A percentile compares a stretch with the other conserved stretches of the same genome.
These are phyloP conservation scores for Tolypocladium sp. DNA, from an alignment of 2,329 filamentous ascomycete genomes.

Conservation along the genomic window DNA sequence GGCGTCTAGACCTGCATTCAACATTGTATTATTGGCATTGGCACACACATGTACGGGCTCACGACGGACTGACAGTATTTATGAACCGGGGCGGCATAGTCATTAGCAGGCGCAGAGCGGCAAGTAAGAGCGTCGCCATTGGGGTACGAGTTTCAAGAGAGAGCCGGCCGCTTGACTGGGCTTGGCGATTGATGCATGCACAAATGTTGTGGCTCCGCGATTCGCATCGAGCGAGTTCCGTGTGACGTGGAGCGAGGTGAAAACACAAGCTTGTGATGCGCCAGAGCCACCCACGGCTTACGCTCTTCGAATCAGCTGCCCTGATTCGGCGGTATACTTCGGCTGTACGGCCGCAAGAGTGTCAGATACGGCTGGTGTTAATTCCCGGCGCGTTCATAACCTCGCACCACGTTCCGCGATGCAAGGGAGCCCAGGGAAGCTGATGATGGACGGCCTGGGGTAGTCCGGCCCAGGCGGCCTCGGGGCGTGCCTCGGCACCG, in stretches of 20 bases:
- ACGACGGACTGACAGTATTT: not conserved
- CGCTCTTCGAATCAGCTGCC: not conserved
- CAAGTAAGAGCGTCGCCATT: not conserved
- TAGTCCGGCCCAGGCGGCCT: too few species aligned
- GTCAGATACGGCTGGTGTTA: too few species aligned
- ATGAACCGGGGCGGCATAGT: not conserved
- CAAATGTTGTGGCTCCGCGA: not conserved
- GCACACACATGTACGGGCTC: not conserved
- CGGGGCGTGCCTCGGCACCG: not conserved
- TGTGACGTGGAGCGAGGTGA: not conserved
- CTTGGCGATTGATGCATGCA: not conserved
- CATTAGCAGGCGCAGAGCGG: not conserved
- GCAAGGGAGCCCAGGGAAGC: too few species aligned
- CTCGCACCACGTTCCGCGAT: too few species aligned
- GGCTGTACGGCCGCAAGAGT: not conserved
- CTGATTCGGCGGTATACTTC: not conserved
- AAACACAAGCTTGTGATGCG: not conserved
- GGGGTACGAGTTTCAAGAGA: not conserved
- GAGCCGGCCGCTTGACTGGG: not conserved
- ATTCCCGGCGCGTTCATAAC: too few species aligned
- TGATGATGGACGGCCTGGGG: not conserved
- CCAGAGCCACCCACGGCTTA: not conserved
- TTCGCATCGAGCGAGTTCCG: not conserved
- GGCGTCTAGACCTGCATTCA: not conserved
- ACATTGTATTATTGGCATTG: conserved; percentile 1